Conservation (phyloP, 345 rosid genomes). For the Populus euphratica region DNA sequence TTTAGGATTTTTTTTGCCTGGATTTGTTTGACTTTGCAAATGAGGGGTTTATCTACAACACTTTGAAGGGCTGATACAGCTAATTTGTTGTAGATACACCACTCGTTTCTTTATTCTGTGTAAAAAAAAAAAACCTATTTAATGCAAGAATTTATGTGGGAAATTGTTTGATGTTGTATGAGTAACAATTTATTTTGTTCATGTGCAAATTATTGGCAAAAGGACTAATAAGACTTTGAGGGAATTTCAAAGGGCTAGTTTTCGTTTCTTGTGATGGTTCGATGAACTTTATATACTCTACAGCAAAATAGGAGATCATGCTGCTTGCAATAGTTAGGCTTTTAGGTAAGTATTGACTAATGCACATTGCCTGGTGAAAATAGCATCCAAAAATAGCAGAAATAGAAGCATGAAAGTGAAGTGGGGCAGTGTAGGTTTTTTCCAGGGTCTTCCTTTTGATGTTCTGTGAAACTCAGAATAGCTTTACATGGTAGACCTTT, state of each 20-base stretch:
- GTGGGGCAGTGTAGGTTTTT: background rate
- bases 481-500: slow-evolving; percentile 31
- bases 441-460: slow-evolving; percentile 20
- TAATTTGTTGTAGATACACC: too few relatives aligned
- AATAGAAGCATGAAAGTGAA: slow-evolving; percentile 8
- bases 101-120: background rate
- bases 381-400: background rate
- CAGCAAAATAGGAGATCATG: background rate
- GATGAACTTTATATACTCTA: background rate
- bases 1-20: background rate
- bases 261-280: background rate
- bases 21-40: background rate
- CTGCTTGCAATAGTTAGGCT: background rate
- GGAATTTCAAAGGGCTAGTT: background rate
- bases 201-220: background rate
- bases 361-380: background rate
- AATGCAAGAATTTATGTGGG: background rate
- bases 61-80: background rate
- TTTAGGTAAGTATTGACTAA: background rate
- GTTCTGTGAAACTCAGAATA: slow-evolving; percentile 23
- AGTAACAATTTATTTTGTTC: background rate
- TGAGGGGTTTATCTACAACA: background rate
- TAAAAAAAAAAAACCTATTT: background rate
- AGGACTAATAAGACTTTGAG: background rate
- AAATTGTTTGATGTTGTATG: background rate